These are phyloP conservation scores for Rhizophagus prolifer DNA, from an alignment of 192 early-diverging fungal species.

Conservation along the genomic window DNA sequence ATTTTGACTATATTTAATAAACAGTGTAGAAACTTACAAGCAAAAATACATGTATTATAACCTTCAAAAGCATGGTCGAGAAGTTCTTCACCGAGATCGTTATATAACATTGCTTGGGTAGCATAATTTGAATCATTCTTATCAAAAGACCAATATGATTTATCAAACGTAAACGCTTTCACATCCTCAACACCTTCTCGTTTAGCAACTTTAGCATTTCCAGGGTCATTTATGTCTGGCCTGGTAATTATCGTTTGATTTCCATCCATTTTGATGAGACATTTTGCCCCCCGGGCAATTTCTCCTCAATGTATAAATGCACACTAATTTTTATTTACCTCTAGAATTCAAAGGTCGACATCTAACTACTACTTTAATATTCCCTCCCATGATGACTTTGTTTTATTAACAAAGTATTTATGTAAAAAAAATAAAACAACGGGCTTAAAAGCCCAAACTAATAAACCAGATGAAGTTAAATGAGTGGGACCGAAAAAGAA, in stretches of 20 bases:
- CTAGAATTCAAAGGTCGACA: slow-evolving; percentile 76
- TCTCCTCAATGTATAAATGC: slow-evolving; percentile 39
- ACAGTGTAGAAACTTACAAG: slow-evolving; percentile 54
- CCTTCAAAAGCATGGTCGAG: slow-evolving; percentile 86
- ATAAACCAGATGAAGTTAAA: slow-evolving; percentile 1
- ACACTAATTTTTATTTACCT: slow-evolving; percentile 42
- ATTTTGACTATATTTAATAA: too few relatives aligned
- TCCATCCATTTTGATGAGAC: slow-evolving; percentile 71
- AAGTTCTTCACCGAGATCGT: slow-evolving; percentile 72
- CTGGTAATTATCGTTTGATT: slow-evolving; percentile 66
- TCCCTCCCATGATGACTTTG: slow-evolving; percentile 39
- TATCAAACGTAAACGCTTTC: slow-evolving; percentile 82
- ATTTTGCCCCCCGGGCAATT: slow-evolving; percentile 57
- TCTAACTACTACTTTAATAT: slow-evolving; percentile 75
- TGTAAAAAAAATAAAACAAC: neutral
- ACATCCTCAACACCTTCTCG: slow-evolving; percentile 40
- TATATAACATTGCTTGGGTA: slow-evolving; percentile 73
- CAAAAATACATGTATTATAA: slow-evolving; percentile 93
- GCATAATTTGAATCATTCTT: slow-evolving; percentile 61
- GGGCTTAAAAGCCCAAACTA: neutral
- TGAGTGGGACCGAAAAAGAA: neutral
- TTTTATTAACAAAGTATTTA: neutral
- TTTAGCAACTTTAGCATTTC: slow-evolving; percentile 35
- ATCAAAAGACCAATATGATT: slow-evolving; percentile 87
- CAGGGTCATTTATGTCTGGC: slow-evolving; percentile 39